These are phyloP conservation scores for Rostrohypoxylon terebratum DNA, from an alignment of 495 filamentous ascomycete species.

Conservation along the genomic window DNA sequence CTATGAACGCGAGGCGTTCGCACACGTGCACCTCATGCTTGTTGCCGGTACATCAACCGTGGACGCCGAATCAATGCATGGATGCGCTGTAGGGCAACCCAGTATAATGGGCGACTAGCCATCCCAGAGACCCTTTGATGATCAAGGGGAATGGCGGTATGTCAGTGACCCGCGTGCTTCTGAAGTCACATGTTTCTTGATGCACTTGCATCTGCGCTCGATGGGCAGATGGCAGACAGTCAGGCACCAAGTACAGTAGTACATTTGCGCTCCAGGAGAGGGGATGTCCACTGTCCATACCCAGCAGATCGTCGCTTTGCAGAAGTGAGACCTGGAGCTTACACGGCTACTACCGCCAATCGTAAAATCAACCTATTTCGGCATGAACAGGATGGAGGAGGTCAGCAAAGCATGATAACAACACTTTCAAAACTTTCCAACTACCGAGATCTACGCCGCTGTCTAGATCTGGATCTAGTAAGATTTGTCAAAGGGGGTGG, in stretches of 20 bases:
- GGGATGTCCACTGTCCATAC: neutral
- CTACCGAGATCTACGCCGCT: neutral
- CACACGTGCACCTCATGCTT: constrained; percentile 40
- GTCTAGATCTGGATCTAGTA: constrained; percentile 12
- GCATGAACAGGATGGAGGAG: neutral
- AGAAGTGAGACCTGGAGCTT: neutral
- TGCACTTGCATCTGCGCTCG: constrained; percentile 18
- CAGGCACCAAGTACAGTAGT: constrained; percentile 9
- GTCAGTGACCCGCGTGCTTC: constrained; percentile 43
- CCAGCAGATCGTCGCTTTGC: constrained; percentile 6
- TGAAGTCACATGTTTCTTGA: constrained; percentile 42
- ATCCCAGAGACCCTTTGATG: constrained; percentile 17
- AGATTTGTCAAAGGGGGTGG: constrained; percentile 1
- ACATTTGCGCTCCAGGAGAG: neutral
- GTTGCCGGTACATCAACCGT: constrained; percentile 13
- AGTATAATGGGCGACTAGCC: constrained; percentile 7
- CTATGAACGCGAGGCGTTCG: constrained; percentile 22
- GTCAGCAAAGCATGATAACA: neutral
- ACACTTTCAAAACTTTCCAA: neutral
- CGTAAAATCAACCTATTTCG: neutral
- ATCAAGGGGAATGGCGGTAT: constrained; percentile 41
- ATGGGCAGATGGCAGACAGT: constrained; percentile 7
- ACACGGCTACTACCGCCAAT: constrained; percentile 1
- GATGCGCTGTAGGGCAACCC: constrained; percentile 19
- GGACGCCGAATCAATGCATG: constrained; percentile 20